These are phyloP conservation scores for Ophiostoma triangulosporum DNA, from an alignment of 2,329 filamentous ascomycete genomes.

Conservation along the genomic window DNA sequence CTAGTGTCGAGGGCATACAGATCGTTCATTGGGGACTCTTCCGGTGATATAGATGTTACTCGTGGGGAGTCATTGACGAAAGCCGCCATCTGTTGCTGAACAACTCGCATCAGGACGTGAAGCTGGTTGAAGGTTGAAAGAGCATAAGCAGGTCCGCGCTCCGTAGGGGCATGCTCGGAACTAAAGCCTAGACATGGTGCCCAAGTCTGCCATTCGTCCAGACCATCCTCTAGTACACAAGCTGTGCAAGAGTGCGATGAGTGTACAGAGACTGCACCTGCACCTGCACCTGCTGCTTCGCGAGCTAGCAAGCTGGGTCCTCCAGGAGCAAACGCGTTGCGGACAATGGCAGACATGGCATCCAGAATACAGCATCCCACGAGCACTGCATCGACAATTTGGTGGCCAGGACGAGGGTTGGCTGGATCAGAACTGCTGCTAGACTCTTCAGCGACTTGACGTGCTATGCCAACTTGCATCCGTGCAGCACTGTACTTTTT, in stretches of 20 bases:
- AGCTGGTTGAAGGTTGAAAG: conserved; percentile 31
- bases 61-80: not conserved
- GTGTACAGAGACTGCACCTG: not conserved
- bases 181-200: conserved; percentile 33
- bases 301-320: not conserved
- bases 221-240: conserved; percentile 39
- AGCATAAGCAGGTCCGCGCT: conserved; percentile 22
- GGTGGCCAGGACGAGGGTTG: no score
- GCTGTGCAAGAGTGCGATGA: not conserved
- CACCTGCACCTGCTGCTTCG: not conserved
- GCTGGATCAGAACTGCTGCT: not conserved
- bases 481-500: conserved; percentile 46
- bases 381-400: conserved; percentile 19
- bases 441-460: conserved; percentile 29
- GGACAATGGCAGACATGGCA: conserved; percentile 32
- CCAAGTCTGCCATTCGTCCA: conserved; percentile 68
- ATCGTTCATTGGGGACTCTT: not conserved
- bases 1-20: not conserved
- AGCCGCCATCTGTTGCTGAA: not conserved
- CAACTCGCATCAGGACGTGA: conserved; percentile 22
- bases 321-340: not conserved
- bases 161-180: conserved; percentile 5
- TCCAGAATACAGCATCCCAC: conserved; percentile 52
- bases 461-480: conserved; percentile 50
- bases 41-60: not conserved